Base-by-base conservation (phyloP, 192 early-diverging fungal genomes). In the Phycomyces nitens region DNA sequence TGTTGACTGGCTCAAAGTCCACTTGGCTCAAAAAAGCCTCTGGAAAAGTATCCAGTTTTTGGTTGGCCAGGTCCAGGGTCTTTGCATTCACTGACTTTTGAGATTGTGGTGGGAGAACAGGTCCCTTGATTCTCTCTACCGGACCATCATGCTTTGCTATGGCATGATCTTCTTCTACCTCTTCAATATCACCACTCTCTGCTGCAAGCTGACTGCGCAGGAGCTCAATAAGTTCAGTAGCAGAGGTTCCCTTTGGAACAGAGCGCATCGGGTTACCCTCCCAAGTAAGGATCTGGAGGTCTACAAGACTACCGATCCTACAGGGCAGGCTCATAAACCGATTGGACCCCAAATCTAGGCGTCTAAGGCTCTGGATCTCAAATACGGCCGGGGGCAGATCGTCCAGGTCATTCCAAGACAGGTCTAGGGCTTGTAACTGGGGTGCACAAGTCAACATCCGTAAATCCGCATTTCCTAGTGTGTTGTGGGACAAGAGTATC, bases 281-380 rank as follows among this genome's bases (percentile, higher is more conserved):
- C 73, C 77, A 85, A 3, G 58, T 53, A 47, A 85, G 71, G 10
- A 71, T 69, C 7, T 71, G 73, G 34, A 85, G 58, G 49, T 77
- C 53, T 23, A 57, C n/a, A 49, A 85, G 67, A 29, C 56, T 53
- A 12, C 83, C 81, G 18, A 85, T 59, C 38, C 77, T 75, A 9
- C 65, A 42, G 14, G 79, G 75, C 16, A 85, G 69, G 39, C 24
- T 22, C 27, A 68, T 66, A 55, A 85, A 60, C 14, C 67, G 64
- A 64, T 85, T 85, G 58, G 61, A 70, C 8, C 79, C 52, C 34
- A 85, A 69, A 67, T 85, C 81, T 21, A 85, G 53, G 34, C 81
- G 65, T n/a, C 78, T 72, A 14, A 85, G 42, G 0, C 26, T 23
- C 7, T 60, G 20, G n/a, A 82, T 41, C 0, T 71, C 52, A 6